Conservation (phyloP, 441 rosid species). For the Euphorbia corollata region DNA sequence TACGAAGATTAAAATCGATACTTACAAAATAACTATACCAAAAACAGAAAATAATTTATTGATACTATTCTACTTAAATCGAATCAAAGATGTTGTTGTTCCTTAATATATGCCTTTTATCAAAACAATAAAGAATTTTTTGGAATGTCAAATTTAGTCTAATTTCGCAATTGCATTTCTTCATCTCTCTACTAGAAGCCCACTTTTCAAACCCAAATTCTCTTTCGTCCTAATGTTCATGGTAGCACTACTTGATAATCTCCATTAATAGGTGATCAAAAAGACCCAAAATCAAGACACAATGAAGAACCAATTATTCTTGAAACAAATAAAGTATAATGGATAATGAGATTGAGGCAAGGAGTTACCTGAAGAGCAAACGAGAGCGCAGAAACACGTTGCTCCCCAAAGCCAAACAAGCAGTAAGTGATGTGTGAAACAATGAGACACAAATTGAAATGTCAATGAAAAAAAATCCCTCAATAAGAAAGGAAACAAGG, state of each 20-base stretch:
- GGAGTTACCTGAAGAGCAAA: slow-evolving; percentile 23
- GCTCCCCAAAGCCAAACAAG: slow-evolving; percentile 22
- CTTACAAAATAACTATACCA: background rate
- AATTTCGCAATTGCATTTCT: too few relatives aligned
- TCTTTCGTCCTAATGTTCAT: slow-evolving; percentile 1
- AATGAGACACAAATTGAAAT: background rate
- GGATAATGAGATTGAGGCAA: background rate
- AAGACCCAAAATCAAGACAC: slow-evolving; percentile 4
- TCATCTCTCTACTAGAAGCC: too few relatives aligned
- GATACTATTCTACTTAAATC: background rate
- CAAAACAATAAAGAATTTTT: too few relatives aligned
- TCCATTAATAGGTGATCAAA: slow-evolving; percentile 1
- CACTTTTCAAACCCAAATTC: background rate
- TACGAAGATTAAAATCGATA: background rate
- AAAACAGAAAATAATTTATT: background rate
- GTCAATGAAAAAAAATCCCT: slow-evolving; percentile 11
- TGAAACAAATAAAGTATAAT: background rate
- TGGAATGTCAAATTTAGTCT: too few relatives aligned
- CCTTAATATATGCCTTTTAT: too few relatives aligned
- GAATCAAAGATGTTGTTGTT: too few relatives aligned
- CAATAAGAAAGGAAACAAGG: slow-evolving; percentile 13
- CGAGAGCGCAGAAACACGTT: slow-evolving; percentile 11
- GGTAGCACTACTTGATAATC: background rate
- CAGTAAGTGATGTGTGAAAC: slow-evolving; percentile 18
- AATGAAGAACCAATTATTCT: background rate